Evolutionary conservation across 441 rosid species (phyloP), one percentile per base, ranked within the genome.

Genomic region (Pelargonium cotyledonis): DNA sequence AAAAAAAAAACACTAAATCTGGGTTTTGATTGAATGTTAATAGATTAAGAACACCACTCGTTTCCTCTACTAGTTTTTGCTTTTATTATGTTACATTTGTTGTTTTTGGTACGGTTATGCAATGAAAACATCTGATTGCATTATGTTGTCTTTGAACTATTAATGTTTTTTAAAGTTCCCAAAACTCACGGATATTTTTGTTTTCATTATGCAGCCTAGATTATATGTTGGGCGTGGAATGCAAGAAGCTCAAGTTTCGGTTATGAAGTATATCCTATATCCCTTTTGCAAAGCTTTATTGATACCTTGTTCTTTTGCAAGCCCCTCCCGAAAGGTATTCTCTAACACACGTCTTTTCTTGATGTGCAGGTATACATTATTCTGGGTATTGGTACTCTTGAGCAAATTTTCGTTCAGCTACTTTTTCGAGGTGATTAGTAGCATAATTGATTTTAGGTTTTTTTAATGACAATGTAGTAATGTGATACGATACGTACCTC

Each of bases 181-280:
- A 68, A 69, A 41, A 69, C 43, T 46, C 51, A 68, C 73, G 19
- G 64, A 67, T 31, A 1, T 46, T 65, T 63, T n/a, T 73, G 62
- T 66, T 78, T 60, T 67, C 65, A 47, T 79, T 53, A 12, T 84
- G 86, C 79, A 95, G 99, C 89, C 97, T 78, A 84, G 95, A 79
- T 80, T 86, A 83, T 95, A 80, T 69, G 78, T 92, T 69, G 99
- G 99, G 70, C 86, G 95, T 67, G 99, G 99, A 76, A 84, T 95
- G 96, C 99, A 95, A 78, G 99, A 95, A 85, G 89, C 92, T 66
- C 98, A 92, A 81, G 70, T 95, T 72, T 90, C 98, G 19, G 85
- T 84, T 70, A 81, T 92, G 88, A 95, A 92, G 99, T 95, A 95
- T 70, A 49, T 70, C 35, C 65, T 66, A 15, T 67, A 66, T 70